phyloP scores from a whole-genome alignment of 106 monocot genomes.

The Dactylorhiza incarnata region DNA sequence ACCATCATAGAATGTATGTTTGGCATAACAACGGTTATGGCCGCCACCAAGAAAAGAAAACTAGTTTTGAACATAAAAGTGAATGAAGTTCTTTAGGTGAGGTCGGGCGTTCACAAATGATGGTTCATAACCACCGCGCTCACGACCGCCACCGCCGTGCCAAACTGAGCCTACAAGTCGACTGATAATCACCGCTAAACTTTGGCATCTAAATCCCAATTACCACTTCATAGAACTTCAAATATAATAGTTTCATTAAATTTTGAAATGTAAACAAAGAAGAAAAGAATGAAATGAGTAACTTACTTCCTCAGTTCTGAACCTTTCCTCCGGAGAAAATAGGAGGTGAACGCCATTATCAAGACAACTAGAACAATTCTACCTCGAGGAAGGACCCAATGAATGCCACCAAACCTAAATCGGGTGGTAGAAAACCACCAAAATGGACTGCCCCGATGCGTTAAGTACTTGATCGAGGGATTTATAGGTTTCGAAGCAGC shows the following conservation, averaged over 20 bases:
- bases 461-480: constrained; percentile 18
- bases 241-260: neutral
- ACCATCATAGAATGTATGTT: too few relatives aligned
- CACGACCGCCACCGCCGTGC: too few relatives aligned
- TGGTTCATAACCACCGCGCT: too few relatives aligned
- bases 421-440: constrained; percentile 44
- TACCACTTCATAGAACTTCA: neutral
- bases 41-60: too few relatives aligned
- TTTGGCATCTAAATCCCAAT: neutral
- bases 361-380: constrained; percentile 39
- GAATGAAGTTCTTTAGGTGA: too few relatives aligned
- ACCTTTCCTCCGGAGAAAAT: constrained; percentile 40
- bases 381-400: constrained; percentile 33
- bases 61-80: too few relatives aligned
- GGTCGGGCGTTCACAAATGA: too few relatives aligned
- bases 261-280: neutral
- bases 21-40: too few relatives aligned
- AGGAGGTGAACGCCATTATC: constrained; percentile 30
- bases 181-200: neutral
- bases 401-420: constrained; percentile 36
- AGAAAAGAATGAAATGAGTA: neutral
- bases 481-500: constrained; percentile 12
- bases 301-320: constrained; percentile 39
- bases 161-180: too few relatives aligned
- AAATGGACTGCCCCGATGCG: constrained; percentile 16